A percentile compares a stretch with the other conserved stretches of the same genome.
These are phyloP conservation scores for Mortierella alpina DNA, from an alignment of 192 early-diverging fungal species.

Conservation along the genomic window DNA sequence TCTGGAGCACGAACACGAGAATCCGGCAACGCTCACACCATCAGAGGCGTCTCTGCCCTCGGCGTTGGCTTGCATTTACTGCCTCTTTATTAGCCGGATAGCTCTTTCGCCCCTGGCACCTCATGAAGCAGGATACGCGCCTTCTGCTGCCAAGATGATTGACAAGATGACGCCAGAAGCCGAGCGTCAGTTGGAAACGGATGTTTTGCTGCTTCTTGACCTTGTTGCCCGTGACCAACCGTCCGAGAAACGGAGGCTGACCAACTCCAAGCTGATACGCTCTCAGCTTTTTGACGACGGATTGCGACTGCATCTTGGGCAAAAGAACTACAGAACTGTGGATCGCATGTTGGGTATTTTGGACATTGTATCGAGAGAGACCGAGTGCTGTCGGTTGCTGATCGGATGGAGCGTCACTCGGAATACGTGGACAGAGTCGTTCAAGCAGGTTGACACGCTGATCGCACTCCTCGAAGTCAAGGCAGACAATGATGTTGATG, in stretches of 20 bases:
- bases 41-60: conserved; percentile 8
- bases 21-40: conserved; percentile 6
- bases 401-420: conserved; percentile 28
- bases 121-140: not conserved
- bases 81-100: conserved; percentile 14
- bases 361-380: conserved; percentile 13
- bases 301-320: conserved; percentile 3
- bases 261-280: conserved; percentile 14
- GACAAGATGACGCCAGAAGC: conserved; percentile 9
- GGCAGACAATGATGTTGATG: not conserved
- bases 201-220: conserved; percentile 17
- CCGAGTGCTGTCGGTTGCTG: conserved; percentile 22
- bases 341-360: conserved; percentile 6
- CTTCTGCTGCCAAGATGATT: not conserved
- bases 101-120: not conserved
- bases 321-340: conserved; percentile 2
- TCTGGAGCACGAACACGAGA: conserved; percentile 11
- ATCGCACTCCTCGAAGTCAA: conserved; percentile 13
- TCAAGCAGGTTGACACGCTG: conserved; percentile 20
- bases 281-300: conserved; percentile 19
- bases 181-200: conserved; percentile 8
- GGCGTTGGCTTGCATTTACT: conserved; percentile 20
- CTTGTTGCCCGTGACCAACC: conserved; percentile 12
- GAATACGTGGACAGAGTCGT: conserved; percentile 9
- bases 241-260: not conserved